Evolutionary conservation across 1,139 yeast genomes (phyloP), one percentile per base, ranked within the genome.

Genomic region (Yamadazyma sp.): DNA sequence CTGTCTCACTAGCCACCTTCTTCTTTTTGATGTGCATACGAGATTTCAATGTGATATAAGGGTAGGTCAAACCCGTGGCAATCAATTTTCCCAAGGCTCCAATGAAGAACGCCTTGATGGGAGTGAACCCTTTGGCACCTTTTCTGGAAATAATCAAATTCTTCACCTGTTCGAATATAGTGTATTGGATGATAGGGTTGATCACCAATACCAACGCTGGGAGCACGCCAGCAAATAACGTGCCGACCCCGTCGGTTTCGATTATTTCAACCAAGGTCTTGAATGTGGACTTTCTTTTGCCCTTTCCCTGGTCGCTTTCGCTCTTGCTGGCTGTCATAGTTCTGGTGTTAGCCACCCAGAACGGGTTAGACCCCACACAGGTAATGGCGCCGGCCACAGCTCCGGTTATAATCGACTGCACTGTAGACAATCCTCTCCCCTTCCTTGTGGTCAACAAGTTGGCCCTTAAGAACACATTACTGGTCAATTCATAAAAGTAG

Each of bases 301-400:
- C 47, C 53, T 30, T 31, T 22, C 37, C 29, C 6, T 36, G 39
- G 18, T 49, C 68, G 49, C 59, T 58, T 46, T 66, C 64, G 48
- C 59, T 58, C 46, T 66, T 65, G 48, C 67, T 64, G 29, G 70
- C 84, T 4, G 95, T 85, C 83, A 85, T 82, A 63, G 71, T 69
- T 45, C 96, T 73, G 2, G 96, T 88, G 58, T 88, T 88, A 40
- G 92, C 94, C 28, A 88, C 95, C 98, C 98, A 89, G 52, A 89
- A 82, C 26, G 98, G 98, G 62, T 91, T 91, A n/a, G 96, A 83
- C 14, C 85, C 76, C 17, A 87, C 69, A 43, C 91, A 87, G 2
- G 97, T 88, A 32, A 89, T 77, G 7, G 91, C 77, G 0, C 98
- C 97, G 2, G 97, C 95, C 52, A 87, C 70, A 1, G 94, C 85